Evolutionary conservation across 2,329 filamentous ascomycete species (phyloP).

Genomic region (Stylonectria norvegica): DNA sequence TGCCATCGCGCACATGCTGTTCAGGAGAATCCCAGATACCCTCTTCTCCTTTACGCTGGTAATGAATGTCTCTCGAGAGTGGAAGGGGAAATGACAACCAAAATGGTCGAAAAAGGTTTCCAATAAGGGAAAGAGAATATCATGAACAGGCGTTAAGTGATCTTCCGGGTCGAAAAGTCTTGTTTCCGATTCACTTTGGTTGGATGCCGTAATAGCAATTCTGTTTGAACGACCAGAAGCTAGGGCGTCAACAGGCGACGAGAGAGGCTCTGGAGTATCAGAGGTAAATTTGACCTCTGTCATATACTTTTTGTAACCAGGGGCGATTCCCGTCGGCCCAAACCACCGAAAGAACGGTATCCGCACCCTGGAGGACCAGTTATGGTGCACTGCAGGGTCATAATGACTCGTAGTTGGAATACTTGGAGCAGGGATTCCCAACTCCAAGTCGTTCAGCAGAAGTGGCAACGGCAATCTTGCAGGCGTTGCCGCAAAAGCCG

Average conservation of each 20-base stretch:
- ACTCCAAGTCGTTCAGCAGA: not conserved
- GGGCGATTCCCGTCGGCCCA: not conserved
- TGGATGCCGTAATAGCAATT: not conserved
- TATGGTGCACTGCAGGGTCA: not conserved
- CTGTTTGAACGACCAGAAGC: not conserved
- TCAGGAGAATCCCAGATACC: not conserved
- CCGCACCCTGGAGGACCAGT: not conserved
- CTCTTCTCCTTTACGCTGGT: not conserved
- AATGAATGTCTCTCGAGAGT: not conserved
- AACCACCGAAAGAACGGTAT: not conserved
- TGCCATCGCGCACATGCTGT: not conserved
- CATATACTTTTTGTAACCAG: not conserved
- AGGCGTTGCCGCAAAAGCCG: not conserved
- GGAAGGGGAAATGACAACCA: not conserved
- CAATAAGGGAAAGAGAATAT: not conserved
- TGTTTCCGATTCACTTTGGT: not conserved
- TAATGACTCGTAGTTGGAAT: not conserved
- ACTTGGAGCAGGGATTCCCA: not conserved
- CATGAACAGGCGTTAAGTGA: not conserved
- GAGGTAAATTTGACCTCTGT: not conserved
- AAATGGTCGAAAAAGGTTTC: not conserved
- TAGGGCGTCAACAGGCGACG: not conserved
- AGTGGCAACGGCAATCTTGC: not conserved
- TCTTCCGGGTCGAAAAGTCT: not conserved
- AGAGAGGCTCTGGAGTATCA: not conserved